Conservation (phyloP, 805 yeast genomes). For the Wickerhamiella parazyma region DNA sequence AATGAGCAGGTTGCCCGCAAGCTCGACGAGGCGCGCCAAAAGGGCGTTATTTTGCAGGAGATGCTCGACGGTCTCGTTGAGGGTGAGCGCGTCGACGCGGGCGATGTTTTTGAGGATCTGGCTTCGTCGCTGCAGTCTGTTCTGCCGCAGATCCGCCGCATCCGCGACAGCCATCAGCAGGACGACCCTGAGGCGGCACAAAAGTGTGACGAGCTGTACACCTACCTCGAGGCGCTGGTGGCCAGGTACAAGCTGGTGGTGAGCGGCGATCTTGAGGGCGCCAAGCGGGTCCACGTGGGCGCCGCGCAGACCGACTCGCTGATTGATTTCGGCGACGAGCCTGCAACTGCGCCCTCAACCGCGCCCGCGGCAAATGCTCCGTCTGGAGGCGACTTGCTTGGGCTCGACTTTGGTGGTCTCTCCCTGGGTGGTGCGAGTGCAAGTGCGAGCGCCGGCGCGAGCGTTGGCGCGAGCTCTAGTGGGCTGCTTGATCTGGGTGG, state of each 20-base stretch:
- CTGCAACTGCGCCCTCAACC: slow-evolving; percentile 16
- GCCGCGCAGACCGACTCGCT: slow-evolving; percentile 42
- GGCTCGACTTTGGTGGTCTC: slow-evolving; percentile 39
- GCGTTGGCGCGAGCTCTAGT: not conserved
- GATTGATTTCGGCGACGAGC: slow-evolving; percentile 62
- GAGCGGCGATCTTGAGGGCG: slow-evolving; percentile 47
- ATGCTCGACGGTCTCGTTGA: slow-evolving; percentile 42
- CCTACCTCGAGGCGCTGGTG: slow-evolving; percentile 54
- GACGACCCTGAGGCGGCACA: slow-evolving; percentile 45
- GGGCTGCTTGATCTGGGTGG: not conserved
- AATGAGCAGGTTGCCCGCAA: slow-evolving; percentile 73
- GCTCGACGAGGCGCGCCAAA: slow-evolving; percentile 66
- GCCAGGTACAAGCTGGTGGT: slow-evolving; percentile 53
- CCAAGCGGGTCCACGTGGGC: slow-evolving; percentile 36
- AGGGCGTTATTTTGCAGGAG: slow-evolving; percentile 75
- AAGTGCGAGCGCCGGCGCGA: not conserved
- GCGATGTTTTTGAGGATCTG: slow-evolving; percentile 70
- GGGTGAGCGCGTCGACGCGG: slow-evolving; percentile 29
- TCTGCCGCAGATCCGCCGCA: slow-evolving; percentile 73
- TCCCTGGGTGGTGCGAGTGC: slow-evolving; percentile 38
- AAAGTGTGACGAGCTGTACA: slow-evolving; percentile 57
- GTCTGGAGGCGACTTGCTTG: slow-evolving; percentile 42
- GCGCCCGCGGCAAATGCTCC: slow-evolving; percentile 22
- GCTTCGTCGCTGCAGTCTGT: slow-evolving; percentile 67
- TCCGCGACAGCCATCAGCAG: slow-evolving; percentile 48